Evolutionary conservation across 208 protist species (phyloP).

Genomic region (Acanthamoeba castellanii): DNA sequence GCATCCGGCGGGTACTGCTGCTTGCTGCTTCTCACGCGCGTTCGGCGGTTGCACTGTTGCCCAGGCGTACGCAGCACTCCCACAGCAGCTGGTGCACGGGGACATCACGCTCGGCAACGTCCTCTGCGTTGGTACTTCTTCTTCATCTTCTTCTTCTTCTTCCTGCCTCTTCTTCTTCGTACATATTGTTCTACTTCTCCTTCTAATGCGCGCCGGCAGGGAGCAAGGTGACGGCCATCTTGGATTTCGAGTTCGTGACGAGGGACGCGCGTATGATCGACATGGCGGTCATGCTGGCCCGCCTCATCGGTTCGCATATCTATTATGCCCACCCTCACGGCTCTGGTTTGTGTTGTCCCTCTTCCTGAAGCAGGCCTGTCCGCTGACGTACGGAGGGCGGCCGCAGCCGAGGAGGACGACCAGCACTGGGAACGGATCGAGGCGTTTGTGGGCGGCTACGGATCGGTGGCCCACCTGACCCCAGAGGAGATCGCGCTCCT

Average conservation of each 20-base stretch:
- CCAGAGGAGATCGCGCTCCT: neutral
- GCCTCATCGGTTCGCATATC: neutral
- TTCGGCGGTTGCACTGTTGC: neutral
- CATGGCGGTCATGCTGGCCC: constrained; percentile 11
- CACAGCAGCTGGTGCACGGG: constrained; percentile 4
- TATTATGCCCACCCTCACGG: neutral
- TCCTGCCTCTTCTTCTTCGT: neutral
- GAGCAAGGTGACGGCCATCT: neutral
- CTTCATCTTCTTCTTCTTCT: too few relatives aligned
- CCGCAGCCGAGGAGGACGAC: neutral
- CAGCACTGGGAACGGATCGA: neutral
- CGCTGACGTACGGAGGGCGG: neutral
- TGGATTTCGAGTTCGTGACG: constrained; percentile 29
- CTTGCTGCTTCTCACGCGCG: too few relatives aligned
- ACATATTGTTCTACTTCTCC: too few relatives aligned
- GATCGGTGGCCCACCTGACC: neutral
- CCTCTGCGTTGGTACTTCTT: neutral
- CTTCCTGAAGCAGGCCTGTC: neutral
- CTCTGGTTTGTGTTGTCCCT: neutral
- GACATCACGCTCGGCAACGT: neutral
- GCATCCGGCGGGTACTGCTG: too few relatives aligned
- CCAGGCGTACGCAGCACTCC: neutral
- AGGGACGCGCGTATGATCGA: constrained; percentile 15
- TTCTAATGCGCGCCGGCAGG: neutral
- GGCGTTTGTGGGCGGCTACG: neutral